Conservation (phyloP, 768 basidiomycete species). For the Suillus cothurnatus region DNA sequence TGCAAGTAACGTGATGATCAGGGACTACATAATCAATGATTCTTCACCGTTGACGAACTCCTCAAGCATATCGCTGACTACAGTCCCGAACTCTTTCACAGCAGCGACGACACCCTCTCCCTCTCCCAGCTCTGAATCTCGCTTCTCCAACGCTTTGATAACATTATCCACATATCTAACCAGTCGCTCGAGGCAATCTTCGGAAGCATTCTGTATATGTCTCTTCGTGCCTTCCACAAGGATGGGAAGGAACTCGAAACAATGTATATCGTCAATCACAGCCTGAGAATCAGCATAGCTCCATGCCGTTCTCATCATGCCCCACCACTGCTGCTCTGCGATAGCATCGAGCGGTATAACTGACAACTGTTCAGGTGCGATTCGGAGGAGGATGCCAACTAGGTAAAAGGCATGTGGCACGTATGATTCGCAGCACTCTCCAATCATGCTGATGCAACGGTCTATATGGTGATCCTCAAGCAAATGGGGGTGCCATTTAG, state of each 20-base stretch:
- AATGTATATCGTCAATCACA: not conserved
- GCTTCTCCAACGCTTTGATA: not conserved
- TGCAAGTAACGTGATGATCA: not conserved
- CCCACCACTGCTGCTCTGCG: not conserved
- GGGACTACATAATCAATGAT: not conserved
- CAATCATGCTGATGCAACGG: not conserved
- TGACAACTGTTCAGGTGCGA: not conserved
- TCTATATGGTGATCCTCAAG: not conserved
- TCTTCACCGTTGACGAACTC: not conserved
- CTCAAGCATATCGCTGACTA: not conserved
- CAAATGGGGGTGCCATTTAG: not conserved
- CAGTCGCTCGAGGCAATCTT: not conserved
- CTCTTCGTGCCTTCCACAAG: not conserved
- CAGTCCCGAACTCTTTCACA: not conserved
- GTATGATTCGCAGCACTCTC: not conserved
- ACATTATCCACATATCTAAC: not conserved
- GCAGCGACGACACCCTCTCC: not conserved
- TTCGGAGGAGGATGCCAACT: not conserved
- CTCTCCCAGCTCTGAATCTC: not conserved
- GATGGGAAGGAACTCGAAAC: not conserved
- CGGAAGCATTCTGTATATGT: not conserved
- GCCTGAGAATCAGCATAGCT: fast-evolving
- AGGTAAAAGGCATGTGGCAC: not conserved
- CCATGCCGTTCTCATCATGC: not conserved
- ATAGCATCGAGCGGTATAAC: not conserved